Percentiles rank a stretch among this genome's conserved stretches.
These are phyloP conservation scores for Syzygium aromaticum DNA, from an alignment of 345 rosid species.

Conservation along the genomic window DNA sequence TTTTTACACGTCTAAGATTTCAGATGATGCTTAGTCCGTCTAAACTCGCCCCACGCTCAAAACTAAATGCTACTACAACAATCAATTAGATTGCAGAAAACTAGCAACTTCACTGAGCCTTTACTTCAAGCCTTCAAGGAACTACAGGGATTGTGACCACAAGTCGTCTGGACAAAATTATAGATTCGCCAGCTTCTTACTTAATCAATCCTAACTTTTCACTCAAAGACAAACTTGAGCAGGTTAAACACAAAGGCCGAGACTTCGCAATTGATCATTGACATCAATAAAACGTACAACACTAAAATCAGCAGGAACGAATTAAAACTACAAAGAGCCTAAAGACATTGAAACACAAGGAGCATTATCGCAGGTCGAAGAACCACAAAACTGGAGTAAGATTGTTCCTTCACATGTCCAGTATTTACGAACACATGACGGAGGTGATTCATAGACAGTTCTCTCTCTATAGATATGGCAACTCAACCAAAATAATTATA, in stretches of 20 bases:
- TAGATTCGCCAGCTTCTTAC: neutral
- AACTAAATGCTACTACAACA: neutral
- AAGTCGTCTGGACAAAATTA: neutral
- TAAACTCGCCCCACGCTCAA: neutral
- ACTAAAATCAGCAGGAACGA: neutral
- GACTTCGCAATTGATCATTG: neutral
- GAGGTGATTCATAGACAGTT: neutral
- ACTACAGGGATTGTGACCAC: neutral
- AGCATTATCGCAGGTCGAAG: neutral
- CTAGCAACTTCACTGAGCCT: neutral
- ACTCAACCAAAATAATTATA: neutral
- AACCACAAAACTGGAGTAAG: neutral
- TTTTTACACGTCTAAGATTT: neutral
- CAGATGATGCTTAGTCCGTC: neutral
- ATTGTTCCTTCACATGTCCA: neutral
- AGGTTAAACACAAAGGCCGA: neutral
- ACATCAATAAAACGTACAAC: neutral
- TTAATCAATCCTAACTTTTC: neutral
- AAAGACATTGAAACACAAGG: neutral
- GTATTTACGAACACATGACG: neutral
- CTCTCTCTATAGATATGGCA: neutral
- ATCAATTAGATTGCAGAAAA: neutral
- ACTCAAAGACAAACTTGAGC: fast-evolving
- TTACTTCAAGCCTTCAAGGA: neutral
- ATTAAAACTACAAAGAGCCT: neutral